Base-by-base conservation (phyloP, 1,284 basidiomycete genomes). In the Exobasidium rhododendri region DNA sequence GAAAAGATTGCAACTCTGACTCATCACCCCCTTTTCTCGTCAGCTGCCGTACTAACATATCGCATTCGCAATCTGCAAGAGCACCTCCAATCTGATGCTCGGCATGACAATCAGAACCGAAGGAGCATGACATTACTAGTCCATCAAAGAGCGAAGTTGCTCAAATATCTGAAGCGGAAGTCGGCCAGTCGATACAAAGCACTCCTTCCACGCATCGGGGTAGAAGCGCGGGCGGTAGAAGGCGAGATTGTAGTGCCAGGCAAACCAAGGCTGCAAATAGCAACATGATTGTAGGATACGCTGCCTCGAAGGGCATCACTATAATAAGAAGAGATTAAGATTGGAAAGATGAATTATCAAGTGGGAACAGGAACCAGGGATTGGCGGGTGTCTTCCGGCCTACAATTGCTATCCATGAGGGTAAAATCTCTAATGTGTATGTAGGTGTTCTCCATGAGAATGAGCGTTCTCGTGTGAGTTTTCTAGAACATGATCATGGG, bases 31-130 rank as follows among this genome's bases (percentile, higher is more conserved):
- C 14, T 28, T n/a, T 45, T 32, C 17, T 58, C 10, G 31, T 14
- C 30, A 94, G 94, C 88, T 54, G 94, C 94, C 0, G 82, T 97
- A 26, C 78, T 93, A 58, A 97, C 94, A 0, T 86, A 89, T 77
- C 85, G 87, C 74, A 94, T 97, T 70, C 89, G 90, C 50, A 89
- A 88, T 68, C 80, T 97, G 47, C 88, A 88, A 84, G 82, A 82
- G 1, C 94, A 96, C 79, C 81, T 94, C 45, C 10, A 40, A 40
- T 40, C 35, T 40, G 79, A 78, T 30, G n/a, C 17, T 11, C 87
- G 86, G 67, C 86, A 88, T 67, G 94, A 97, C 79, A 84, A 89
- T 46, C 86, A 86, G 52, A 94, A 91, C 78, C 85, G 88, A 52
- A 85, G 88, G 14, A 84, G 85, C 11, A 84, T 97, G 59, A 85